Base-by-base conservation (phyloP, 306 rosid genomes). In the Citrullus amarus region DNA sequence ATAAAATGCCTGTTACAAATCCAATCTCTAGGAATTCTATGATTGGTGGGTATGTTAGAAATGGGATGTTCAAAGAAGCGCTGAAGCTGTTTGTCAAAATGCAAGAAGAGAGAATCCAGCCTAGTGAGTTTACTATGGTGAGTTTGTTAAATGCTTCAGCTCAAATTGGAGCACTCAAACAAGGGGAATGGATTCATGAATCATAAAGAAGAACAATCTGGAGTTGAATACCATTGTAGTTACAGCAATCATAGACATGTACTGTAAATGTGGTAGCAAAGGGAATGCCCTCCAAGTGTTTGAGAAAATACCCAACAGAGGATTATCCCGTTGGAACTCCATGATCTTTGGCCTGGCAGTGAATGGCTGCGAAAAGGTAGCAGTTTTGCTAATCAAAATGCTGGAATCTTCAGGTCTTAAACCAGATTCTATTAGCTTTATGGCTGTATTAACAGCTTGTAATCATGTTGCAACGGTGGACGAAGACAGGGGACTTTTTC, bases 1-100 rank as follows among this genome's bases (percentile, higher is more conserved):
- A 92, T 79, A 46, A 60, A 32, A 89, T 91, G 92, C 86, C 83
- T 25, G 34, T 39, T 46, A 92, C 90, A 81, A 89, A 84, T 38
- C 30, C 86, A 3, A 68, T 95, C 80, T 84, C 93, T 28, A 89
- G 98, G 98, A 95, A 89, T 57, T 87, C 89, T 25, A 86, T 92
- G 89, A 95, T 91, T 76, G 88, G 97, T 81, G 97, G 97, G 80
- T 88, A 82, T 82, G 96, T 95, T 41, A 90, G 98, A 88, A 95
- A 91, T 62, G 89, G 86, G 81, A 88, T 57, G 85, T 75, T 83
- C 13, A 69, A 39, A 63, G 89, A 89, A 81, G 97, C 97, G 6
- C 50, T 91, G 25, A 81, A 85, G 59, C 85, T 92, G 58, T 95
- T 92, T 77, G 80, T 81, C 51, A 70, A 83, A 80, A 91, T 95